These are phyloP conservation scores for Viola odorata DNA, from an alignment of 345 rosid genomes.

Conservation along the genomic window DNA sequence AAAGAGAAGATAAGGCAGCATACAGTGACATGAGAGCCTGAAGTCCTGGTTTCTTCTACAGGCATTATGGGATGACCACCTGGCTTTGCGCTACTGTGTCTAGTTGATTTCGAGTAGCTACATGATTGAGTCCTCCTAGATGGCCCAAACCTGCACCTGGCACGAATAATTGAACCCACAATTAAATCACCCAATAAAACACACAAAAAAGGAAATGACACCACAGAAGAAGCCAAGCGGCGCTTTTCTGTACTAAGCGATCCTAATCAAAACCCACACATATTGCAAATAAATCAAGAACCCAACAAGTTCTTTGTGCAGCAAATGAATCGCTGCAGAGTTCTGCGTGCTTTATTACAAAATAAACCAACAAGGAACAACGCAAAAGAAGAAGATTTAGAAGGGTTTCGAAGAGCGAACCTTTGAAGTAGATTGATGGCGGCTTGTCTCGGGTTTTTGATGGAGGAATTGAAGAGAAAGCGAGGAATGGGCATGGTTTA, in stretches of 20 bases:
- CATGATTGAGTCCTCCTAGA: conserved; percentile 42
- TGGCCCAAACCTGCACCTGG: conserved; percentile 30
- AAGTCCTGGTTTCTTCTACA: conserved; percentile 30
- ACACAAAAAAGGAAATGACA: background rate
- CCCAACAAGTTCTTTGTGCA: too few relatives aligned
- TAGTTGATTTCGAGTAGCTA: conserved; percentile 45
- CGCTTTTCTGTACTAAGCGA: too few relatives aligned
- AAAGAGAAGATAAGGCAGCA: conserved; percentile 15
- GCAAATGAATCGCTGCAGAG: background rate
- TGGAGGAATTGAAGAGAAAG: conserved; percentile 15
- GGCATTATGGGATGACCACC: conserved; percentile 15
- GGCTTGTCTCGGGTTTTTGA: background rate
- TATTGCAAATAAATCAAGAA: too few relatives aligned
- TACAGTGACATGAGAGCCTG: conserved; percentile 51
- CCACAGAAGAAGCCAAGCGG: background rate
- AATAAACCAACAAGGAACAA: background rate
- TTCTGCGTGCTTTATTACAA: background rate
- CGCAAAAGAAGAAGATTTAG: too few relatives aligned
- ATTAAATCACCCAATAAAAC: background rate
- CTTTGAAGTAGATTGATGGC: conserved; percentile 14
- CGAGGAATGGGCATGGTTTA: conserved; percentile 6
- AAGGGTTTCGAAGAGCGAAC: conserved; percentile 10
- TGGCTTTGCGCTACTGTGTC: conserved; percentile 20
- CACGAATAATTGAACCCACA: background rate
- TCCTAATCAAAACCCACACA: too few relatives aligned